A percentile compares a stretch with the other conserved stretches of the same genome.
Conservation (phyloP, 192 early-diverging fungal species). For the Mortierella claussenii region DNA sequence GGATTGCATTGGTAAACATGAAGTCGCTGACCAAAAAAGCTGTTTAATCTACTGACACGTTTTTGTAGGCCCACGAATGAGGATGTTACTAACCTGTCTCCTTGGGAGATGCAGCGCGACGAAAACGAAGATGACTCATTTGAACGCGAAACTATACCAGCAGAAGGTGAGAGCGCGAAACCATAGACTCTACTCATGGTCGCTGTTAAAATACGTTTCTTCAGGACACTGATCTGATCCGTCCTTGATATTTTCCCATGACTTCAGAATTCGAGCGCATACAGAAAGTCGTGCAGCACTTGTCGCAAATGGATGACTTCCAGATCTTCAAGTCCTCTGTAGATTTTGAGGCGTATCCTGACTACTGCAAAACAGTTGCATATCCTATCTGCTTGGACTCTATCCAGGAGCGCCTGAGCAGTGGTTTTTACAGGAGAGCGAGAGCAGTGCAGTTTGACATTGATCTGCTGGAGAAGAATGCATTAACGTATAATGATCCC, state of each 20-base stretch:
- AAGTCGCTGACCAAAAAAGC: too few species aligned
- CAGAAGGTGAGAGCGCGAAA: constrained; percentile 56
- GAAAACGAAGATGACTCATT: constrained; percentile 25
- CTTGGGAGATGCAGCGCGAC: constrained; percentile 52
- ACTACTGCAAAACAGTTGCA: constrained; percentile 70
- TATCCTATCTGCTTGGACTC: constrained; percentile 79
- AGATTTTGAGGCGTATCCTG: constrained; percentile 67
- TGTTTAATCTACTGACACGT: not conserved
- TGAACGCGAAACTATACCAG: constrained; percentile 45
- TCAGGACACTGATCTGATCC: too few species aligned
- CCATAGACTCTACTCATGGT: too few species aligned
- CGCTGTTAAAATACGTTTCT: too few species aligned
- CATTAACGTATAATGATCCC: constrained; percentile 73
- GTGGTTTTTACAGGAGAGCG: constrained; percentile 68
- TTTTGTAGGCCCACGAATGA: constrained; percentile 29
- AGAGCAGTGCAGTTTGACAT: constrained; percentile 78
- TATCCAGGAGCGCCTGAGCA: constrained; percentile 64
- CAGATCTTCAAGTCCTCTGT: constrained; percentile 71
- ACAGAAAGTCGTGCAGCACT: constrained; percentile 53
- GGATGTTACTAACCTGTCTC: constrained; percentile 43
- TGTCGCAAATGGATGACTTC: constrained; percentile 56
- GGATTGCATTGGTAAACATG: too few species aligned
- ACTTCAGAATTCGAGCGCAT: constrained; percentile 46
- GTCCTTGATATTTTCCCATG: too few species aligned
- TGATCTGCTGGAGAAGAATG: constrained; percentile 71